These are phyloP conservation scores for Pythium folliculosum DNA, from an alignment of 352 stramenopile species.

Conservation along the genomic window DNA sequence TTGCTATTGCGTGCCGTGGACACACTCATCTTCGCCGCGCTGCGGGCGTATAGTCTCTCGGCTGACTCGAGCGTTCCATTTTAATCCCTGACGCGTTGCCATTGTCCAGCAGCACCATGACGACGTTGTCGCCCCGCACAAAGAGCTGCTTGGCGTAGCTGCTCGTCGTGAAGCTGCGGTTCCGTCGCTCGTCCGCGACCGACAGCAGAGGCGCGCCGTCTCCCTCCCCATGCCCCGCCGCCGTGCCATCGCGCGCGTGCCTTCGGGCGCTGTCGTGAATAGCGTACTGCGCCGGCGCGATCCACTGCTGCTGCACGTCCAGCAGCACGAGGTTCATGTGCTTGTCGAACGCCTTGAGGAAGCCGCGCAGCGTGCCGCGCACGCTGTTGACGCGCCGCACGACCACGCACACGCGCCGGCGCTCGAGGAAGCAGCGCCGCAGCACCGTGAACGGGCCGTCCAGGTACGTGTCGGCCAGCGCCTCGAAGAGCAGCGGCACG, in stretches of 20 bases:
- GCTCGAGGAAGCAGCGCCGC: constrained; percentile 76
- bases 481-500: constrained; percentile 22
- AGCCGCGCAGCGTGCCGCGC: constrained; percentile 88
- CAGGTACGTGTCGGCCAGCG: constrained; percentile 58
- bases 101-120: constrained; percentile 51
- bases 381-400: constrained; percentile 91
- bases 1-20: background rate
- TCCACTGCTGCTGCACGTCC: constrained; percentile 84
- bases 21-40: background rate
- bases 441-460: constrained; percentile 88
- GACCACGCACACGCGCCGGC: constrained; percentile 80
- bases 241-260: background rate
- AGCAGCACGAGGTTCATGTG: constrained; percentile 94
- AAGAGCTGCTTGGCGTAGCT: constrained; percentile 87
- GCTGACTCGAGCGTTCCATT: background rate
- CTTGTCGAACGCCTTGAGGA: constrained; percentile 94
- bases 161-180: constrained; percentile 43
- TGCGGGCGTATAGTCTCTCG: constrained; percentile 1
- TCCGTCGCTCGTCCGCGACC: constrained; percentile 39
- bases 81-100: background rate
- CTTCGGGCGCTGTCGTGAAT: constrained; percentile 36
- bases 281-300: constrained; percentile 43
- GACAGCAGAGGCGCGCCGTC: constrained; percentile 42
- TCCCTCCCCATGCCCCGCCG: too few relatives aligned
- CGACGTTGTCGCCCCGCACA: constrained; percentile 92